Evolutionary conservation across 768 basidiomycete genomes (phyloP).

Genomic region (Boletellus ananas): DNA sequence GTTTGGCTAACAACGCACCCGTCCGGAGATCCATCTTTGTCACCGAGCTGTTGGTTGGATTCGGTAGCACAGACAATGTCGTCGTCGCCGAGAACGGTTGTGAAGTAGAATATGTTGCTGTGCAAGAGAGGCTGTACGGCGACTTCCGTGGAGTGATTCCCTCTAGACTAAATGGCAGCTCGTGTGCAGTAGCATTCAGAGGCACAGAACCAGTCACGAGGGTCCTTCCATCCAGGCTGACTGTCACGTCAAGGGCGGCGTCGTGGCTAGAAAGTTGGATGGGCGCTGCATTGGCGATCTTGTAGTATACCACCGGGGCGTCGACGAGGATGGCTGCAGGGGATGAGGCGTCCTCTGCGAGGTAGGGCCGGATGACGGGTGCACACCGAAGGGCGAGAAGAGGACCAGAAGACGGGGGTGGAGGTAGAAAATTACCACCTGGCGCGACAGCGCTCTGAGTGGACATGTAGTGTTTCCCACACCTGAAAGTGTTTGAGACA

Average conservation of each 20-base stretch:
- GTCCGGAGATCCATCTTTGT: constrained; percentile 49
- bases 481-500: constrained; percentile 50
- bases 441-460: constrained; percentile 40
- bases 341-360: constrained; percentile 47
- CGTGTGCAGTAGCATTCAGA: constrained; percentile 48
- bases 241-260: constrained; percentile 36
- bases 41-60: constrained; percentile 49
- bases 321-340: constrained; percentile 50
- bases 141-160: constrained; percentile 40
- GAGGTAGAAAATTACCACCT: constrained; percentile 47
- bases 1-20: constrained; percentile 51
- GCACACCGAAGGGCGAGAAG: constrained; percentile 43
- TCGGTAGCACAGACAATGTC: constrained; percentile 47
- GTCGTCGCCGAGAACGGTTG: constrained; percentile 46
- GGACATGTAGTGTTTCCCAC: constrained; percentile 53
- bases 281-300: constrained; percentile 45
- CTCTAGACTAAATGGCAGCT: constrained; percentile 47
- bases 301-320: constrained; percentile 43
- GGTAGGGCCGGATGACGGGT: constrained; percentile 57
- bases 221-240: constrained; percentile 42
- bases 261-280: constrained; percentile 32
- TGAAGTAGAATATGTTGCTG: constrained; percentile 27
- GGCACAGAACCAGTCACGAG: constrained; percentile 45
- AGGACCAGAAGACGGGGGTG: constrained; percentile 35
- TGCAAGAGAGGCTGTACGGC: constrained; percentile 29